Percentiles rank a stretch among this genome's conserved stretches.
Conservation (phyloP, 2,329 filamentous ascomycete genomes). For the Fusarium verrucosum region DNA sequence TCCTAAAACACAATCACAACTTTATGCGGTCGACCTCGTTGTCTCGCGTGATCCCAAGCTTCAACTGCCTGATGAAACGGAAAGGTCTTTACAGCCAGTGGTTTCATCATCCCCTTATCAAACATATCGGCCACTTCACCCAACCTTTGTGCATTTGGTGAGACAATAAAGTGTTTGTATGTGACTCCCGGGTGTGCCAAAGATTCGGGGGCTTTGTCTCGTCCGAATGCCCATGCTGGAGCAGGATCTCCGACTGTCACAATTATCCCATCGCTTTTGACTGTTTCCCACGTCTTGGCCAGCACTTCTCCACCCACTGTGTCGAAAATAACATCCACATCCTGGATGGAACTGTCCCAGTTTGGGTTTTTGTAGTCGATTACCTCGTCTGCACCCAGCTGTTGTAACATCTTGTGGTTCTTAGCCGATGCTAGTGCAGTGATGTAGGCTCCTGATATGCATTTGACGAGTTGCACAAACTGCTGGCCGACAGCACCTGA, state of each 20-base stretch:
- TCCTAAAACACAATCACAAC: constrained; percentile 2
- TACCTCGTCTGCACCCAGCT: constrained; percentile 36
- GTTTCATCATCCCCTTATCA: neutral
- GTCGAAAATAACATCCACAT: constrained; percentile 14
- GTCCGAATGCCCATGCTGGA: constrained; percentile 46
- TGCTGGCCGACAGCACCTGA: constrained; percentile 31
- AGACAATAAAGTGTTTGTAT: constrained; percentile 44
- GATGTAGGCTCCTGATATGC: constrained; percentile 35
- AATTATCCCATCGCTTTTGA: constrained; percentile 46
- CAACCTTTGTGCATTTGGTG: neutral
- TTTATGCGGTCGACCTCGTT: constrained; percentile 9
- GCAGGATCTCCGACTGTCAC: constrained; percentile 51
- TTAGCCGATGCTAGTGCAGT: constrained; percentile 44
- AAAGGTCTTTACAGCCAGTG: constrained; percentile 1
- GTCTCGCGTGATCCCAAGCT: constrained; percentile 11
- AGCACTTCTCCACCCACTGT: constrained; percentile 26
- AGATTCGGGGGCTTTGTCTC: constrained; percentile 30
- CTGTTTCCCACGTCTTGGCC: constrained; percentile 42
- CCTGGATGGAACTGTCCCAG: constrained; percentile 34
- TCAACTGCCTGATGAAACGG: neutral
- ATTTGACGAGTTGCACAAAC: constrained; percentile 45
- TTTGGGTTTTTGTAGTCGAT: constrained; percentile 40
- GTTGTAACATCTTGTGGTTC: constrained; percentile 25
- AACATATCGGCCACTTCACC: neutral
- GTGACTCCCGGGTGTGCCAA: constrained; percentile 30